Evolutionary conservation across 2,329 filamentous ascomycete genomes (phyloP).

Genomic region (Fusarium sp.): DNA sequence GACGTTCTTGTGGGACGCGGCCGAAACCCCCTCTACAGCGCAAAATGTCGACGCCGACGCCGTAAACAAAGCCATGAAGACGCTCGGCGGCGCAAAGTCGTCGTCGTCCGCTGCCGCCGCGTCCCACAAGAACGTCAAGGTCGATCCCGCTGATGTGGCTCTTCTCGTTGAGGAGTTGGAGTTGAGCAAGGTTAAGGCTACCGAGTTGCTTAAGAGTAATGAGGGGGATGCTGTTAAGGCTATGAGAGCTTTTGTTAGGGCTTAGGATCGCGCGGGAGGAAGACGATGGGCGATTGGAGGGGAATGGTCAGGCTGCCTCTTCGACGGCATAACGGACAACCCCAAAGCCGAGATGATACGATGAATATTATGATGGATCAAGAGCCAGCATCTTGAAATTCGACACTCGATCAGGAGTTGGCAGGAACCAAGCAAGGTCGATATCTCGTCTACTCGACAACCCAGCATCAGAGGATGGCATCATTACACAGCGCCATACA

Average conservation of each 20-base stretch:
- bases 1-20: no score
- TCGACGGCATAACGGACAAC: neutral
- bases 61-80: constrained; percentile 74
- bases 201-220: constrained; percentile 74
- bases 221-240: constrained; percentile 74
- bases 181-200: constrained; percentile 73
- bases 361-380: neutral
- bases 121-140: constrained; percentile 70
- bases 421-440: neutral
- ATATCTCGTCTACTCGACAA: neutral
- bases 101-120: constrained; percentile 41
- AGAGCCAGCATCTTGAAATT: neutral
- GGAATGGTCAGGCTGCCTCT: neutral
- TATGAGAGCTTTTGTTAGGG: constrained; percentile 63
- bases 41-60: constrained; percentile 73
- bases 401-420: neutral
- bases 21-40: constrained; percentile 52
- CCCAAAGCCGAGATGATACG: neutral
- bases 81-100: constrained; percentile 54
- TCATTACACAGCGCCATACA: neutral
- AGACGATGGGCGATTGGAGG: neutral
- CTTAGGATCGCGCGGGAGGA: neutral
- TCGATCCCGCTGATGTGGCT: constrained; percentile 74
- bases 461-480: neutral
- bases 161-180: constrained; percentile 77